These are phyloP conservation scores for Nemania sp. DNA, from an alignment of 2,329 filamentous ascomycete genomes.

Conservation along the genomic window DNA sequence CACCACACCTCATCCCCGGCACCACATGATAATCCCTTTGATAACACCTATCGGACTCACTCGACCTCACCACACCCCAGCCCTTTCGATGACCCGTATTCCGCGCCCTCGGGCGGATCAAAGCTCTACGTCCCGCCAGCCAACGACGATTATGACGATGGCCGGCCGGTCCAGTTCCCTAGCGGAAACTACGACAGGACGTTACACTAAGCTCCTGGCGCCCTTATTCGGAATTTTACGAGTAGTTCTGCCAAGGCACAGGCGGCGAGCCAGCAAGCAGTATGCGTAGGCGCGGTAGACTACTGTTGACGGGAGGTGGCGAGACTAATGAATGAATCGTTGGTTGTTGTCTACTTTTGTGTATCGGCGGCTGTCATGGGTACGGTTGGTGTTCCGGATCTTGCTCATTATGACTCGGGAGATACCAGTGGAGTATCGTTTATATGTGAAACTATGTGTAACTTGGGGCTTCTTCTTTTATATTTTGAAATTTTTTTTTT, in stretches of 20 bases:
- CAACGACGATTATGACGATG: constrained; percentile 51
- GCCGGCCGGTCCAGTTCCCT: constrained; percentile 59
- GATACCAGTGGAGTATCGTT: constrained; percentile 34
- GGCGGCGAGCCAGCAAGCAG: constrained; percentile 15
- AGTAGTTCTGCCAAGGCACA: neutral
- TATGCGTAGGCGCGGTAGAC: constrained; percentile 12
- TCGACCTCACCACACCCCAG: constrained; percentile 38
- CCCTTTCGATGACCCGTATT: constrained; percentile 38
- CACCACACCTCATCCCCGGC: constrained; percentile 42
- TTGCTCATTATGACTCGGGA: constrained; percentile 25
- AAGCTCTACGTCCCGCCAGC: constrained; percentile 47
- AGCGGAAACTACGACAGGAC: constrained; percentile 61
- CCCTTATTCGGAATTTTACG: neutral
- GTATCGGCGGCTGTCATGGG: constrained; percentile 18
- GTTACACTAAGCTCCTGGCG: constrained; percentile 38
- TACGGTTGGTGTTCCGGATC: constrained; percentile 29
- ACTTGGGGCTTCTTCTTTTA: neutral
- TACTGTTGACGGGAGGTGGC: constrained; percentile 17
- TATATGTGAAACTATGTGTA: constrained; percentile 29
- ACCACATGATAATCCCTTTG: constrained; percentile 42
- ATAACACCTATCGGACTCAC: constrained; percentile 52
- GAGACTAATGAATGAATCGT: neutral
- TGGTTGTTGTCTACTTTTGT: constrained; percentile 14
- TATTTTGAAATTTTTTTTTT: too few species aligned
- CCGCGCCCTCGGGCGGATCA: constrained; percentile 32